Base-by-base conservation (phyloP, 139 green algal species). In the Chlamydomonas applanata region DNA sequence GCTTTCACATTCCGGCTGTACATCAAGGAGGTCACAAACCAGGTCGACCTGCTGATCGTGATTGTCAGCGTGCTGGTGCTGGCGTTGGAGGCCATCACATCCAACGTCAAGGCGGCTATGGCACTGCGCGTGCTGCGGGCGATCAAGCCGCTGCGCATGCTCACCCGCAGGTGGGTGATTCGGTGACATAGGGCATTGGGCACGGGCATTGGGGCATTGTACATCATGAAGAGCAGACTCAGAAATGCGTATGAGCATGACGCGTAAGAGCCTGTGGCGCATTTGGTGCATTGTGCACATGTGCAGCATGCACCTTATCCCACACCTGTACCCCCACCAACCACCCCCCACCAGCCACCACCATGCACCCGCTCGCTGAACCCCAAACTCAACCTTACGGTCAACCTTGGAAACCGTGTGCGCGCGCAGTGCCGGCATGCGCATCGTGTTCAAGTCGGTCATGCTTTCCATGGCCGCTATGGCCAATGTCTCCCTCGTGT, bases 1-100 rank as follows among this genome's bases (percentile, higher is more conserved):
- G 89, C 89, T 11, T 93, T 90, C 79, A 85, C 80, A 7, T 92
- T 92, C 49, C 54, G 24, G 1, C 59, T 68, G 24, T 96, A 96
- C 83, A 86, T 94, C 32, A 79, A 79, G 36, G 56, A 79, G 0
- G 77, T 77, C 52, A 78, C 82, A 60, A 90, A 83, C 61, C 83
- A 91, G 86, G 78, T 93, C 13, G 92, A 95, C 85, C 83, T 92
- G 22, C 11, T 78, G 1, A 94, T 95, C 70, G 88, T 93, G 24
- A 61, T 91, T 0, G 82, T 83, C 0, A 82, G 75, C 5, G 22
- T 77, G 29, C 40, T 90, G 46, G 70, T 85, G 20, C 24, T 72
- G 1, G 59, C 69, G 33, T 79, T 91, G 22, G 36, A 79, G 30
- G 29, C 71, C n/a, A 56, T 81, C 20, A 71, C 62, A 35, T 75